These are phyloP conservation scores for Gracilaria gracilis DNA, from an alignment of 23 red algal genomes.

Conservation along the genomic window DNA sequence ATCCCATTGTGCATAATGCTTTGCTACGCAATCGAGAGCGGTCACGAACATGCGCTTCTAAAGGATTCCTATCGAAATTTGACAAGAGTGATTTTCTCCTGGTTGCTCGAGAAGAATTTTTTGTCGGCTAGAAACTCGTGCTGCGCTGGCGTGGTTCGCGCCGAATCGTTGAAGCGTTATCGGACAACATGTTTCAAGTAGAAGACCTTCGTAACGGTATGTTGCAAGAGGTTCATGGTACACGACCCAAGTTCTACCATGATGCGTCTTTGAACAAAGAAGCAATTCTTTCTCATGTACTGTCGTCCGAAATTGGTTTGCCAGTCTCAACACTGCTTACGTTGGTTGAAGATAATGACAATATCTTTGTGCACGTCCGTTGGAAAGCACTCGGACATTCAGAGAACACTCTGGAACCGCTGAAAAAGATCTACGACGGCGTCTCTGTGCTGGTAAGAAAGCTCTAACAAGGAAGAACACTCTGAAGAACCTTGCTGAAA, in stretches of 20 bases:
- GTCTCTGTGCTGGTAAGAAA: background rate
- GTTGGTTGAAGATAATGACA: background rate
- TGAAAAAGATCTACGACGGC: background rate
- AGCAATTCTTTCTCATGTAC: constrained; percentile 11
- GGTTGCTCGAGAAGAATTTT: constrained; percentile 2
- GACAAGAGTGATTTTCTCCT: background rate
- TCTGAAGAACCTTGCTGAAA: no score
- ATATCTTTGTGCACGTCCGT: background rate
- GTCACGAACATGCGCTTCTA: background rate
- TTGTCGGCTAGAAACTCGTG: constrained; percentile 14
- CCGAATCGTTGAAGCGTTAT: background rate
- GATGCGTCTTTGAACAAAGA: no score
- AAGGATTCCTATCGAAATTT: background rate
- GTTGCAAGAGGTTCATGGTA: constrained; percentile 20
- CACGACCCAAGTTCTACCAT: no score
- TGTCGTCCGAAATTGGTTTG: constrained; percentile 29
- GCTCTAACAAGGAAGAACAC: no score
- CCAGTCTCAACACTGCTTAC: constrained; percentile 8
- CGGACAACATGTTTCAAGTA: no score
- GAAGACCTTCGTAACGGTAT: no score
- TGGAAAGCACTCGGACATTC: background rate
- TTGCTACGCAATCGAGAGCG: background rate
- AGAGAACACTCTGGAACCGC: background rate
- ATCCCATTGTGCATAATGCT: background rate
- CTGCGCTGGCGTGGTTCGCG: background rate